Evolutionary conservation across 176 grass and related monocot genomes (phyloP), one percentile per base, ranked within the genome.

Genomic region (Lolium perenne): DNA sequence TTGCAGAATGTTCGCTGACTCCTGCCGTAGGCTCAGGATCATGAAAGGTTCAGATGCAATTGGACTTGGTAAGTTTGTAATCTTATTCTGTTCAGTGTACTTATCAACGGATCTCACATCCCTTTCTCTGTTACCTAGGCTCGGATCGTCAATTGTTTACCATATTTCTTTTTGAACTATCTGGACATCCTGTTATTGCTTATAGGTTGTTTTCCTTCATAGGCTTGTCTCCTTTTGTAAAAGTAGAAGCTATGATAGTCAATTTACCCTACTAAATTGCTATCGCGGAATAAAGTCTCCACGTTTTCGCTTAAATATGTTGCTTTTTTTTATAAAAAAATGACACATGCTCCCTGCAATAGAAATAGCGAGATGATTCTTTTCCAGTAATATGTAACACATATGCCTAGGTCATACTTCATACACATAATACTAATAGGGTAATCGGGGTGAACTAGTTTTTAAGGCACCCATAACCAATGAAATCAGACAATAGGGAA

Each of bases 11-110:
- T 96, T 96, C 78, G 82, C 86, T 4, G 87, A 93, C 63, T 86
- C 91, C 47, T 96, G 94, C 57, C 86, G 86, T 58, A 90, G 90
- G 81, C 79, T 96, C 41, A 93, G 91, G 87, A 90, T 96, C 55
- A 96, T 96, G 94, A 96, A 96, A 77, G 89, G 94, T 61, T 90
- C 94, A 29, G 94, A 96, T 81, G 91, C 91, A 49, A 91, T 93
- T 86, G 94, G 94, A 84, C 94, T 96, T 88, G 94, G 94, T 96
- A 80, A 76, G 87, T 58, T 81, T 45, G 32, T 50, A 82, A 87
- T 10, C 71, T 45, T 78, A 29, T 55, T 46, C 16, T 16, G 55
- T 80, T 84, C 61, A 79, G 21, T 10, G 0, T 58, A 83, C 15
- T 51, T 22, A 20, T 5, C 0, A 10, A 21, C 29, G 20, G 71